Conservation (phyloP, 192 early-diverging fungal genomes). For the Powellomyces hirtus region DNA sequence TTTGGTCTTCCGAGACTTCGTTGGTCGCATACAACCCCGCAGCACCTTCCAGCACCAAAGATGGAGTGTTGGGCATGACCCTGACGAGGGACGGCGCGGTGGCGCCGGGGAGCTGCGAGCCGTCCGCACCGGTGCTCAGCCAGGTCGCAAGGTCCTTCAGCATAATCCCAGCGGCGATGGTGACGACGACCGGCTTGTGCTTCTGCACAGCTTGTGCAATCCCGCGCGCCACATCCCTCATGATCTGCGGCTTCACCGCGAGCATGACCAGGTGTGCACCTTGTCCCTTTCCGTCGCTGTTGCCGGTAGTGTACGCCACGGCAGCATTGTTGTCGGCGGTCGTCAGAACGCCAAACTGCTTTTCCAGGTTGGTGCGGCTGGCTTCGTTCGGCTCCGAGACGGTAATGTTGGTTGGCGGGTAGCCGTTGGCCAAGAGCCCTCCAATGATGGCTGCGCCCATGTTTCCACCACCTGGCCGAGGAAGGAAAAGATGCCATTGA, state of each 20-base stretch:
- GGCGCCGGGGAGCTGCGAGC: slow-evolving; percentile 4
- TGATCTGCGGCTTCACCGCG: slow-evolving; percentile 91
- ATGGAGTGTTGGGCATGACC: slow-evolving; percentile 96
- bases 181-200: slow-evolving; percentile 70
- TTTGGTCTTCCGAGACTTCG: slow-evolving; percentile 60
- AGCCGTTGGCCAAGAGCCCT: slow-evolving; percentile 76
- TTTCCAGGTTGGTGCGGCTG: slow-evolving; percentile 60
- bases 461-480: slow-evolving; percentile 77
- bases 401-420: slow-evolving; percentile 62
- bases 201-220: slow-evolving; percentile 48
- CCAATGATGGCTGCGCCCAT: slow-evolving; percentile 93
- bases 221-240: slow-evolving; percentile 65
- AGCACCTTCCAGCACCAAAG: slow-evolving; percentile 83
- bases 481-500: background rate
- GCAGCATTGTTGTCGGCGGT: slow-evolving; percentile 65
- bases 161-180: slow-evolving; percentile 87
- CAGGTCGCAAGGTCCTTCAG: slow-evolving; percentile 72
- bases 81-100: slow-evolving; percentile 62
- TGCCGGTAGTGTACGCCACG: slow-evolving; percentile 33
- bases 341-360: slow-evolving; percentile 59
- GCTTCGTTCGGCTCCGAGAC: slow-evolving; percentile 78
- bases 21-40: slow-evolving; percentile 75
- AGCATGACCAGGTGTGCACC: slow-evolving; percentile 74
- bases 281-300: slow-evolving; percentile 22
- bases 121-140: slow-evolving; percentile 44